Evolutionary conservation across 78 protist species (phyloP), one percentile per base, ranked within the genome.

Genomic region (Guillardia theta): DNA sequence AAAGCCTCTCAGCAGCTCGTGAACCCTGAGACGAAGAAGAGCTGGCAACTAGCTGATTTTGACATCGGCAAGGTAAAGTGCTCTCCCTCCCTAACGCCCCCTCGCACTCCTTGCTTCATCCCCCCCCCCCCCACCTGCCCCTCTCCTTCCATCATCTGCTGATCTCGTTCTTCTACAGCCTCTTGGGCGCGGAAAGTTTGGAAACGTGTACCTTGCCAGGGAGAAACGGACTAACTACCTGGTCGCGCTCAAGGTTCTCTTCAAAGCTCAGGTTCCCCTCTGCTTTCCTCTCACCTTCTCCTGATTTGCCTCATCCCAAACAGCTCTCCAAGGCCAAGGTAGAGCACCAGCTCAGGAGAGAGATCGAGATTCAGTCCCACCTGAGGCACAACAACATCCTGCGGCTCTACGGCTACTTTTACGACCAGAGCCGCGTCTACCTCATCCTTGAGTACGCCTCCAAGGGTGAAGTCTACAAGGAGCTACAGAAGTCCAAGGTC

Each of bases 391-490:
- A 96, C 37, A 98, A 99, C 95, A 97, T 99, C 88, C 62, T 98
- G 48, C 95, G 99, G 27, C 41, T 99, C 36, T 98, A 92, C 64
- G 99, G 99, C 24, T 98, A 98, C 93, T 99, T 98, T 64, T 95
- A 98, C 93, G 99, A 99, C 93, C 92, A 95, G 41, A 77, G 45
- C 41, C 92, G 98, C 19, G 98, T 99, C 27, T 99, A 95, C 83
- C 95, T 99, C 19, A 97, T 99, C 44, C 96, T 99, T 24, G 99
- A 99, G 93, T 99, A 97, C 80, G 98, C 99, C 21, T 93, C 97
- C 33, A 46, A 93, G 46, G 99, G 99, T 8, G 99, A 99, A 92
- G 95, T 98, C 21, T 98, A 95, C 95, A 95, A 97, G 83, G 97
- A 95, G 58, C 96, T 99, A 58, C 90, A 93, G 44, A 53, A 64